Base-by-base conservation (phyloP, 148 eudicot genomes). In the Suaeda aralocaspica region DNA sequence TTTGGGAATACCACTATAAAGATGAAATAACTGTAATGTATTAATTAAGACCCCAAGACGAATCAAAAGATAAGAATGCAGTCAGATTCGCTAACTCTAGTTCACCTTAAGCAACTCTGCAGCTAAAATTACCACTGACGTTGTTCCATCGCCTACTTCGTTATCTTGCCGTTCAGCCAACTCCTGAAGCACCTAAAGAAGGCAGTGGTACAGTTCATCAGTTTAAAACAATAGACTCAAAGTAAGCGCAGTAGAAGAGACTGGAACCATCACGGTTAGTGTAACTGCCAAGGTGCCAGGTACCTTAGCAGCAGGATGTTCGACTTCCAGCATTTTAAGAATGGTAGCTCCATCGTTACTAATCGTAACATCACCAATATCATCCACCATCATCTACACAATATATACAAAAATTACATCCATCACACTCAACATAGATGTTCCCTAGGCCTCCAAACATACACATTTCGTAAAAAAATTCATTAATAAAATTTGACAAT, bases 111-210 rank as follows among this genome's bases (percentile, higher is more conserved):
- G 99, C 80, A 95, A 82, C 87, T 95, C 99, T 15, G 97, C 97
- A 67, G 99, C 99, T 73, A 95, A 72, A 34, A 95, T 91, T 28
- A 95, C 99, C 61, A 95, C 99, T 11, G 96, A 95, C 72, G 99
- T 95, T 59, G 99, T 95, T 72, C 99, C 99, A 82, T 95, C 99
- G 75, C 99, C 99, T 74, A 95, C 99, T 85, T 95, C 99, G 72
- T 89, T 86, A 77, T 91, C 99, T 82, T 95, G 99, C 60, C 91
- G 94, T 77, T 95, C 93, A 60, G 99, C 99, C 82, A 95, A 82
- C 82, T 95, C 99, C 70, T 87, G 97, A 72, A 91, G 99, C 39
- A 95, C 92, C 97, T 89, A 71, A 25, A 39, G 36, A 52, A n/a
- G n/a, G n/a, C n/a, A n/a, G n/a, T n/a, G n/a, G n/a, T n/a, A n/a